A percentile compares a stretch with the other conserved stretches of the same genome.
phyloP scores from a whole-genome alignment of 192 early-diverging fungal genomes.

The Coemansia sp. region DNA sequence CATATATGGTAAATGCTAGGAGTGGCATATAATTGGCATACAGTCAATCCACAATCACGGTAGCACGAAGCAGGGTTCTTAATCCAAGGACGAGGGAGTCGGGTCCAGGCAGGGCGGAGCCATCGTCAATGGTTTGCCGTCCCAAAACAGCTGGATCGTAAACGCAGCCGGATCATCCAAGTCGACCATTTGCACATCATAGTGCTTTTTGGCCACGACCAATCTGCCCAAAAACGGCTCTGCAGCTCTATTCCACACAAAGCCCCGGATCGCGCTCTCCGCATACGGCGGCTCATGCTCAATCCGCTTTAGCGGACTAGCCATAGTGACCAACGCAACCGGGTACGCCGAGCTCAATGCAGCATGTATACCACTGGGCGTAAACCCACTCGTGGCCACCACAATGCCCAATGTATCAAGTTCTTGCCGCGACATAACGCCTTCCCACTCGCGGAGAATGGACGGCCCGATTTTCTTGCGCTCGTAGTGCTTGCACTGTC shows the following conservation, averaged over 20 bases:
- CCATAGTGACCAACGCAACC: conserved; percentile 35
- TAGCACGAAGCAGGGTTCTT: too few species aligned
- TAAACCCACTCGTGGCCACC: conserved; percentile 40
- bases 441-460: conserved; percentile 49
- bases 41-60: too few species aligned
- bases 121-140: conserved; percentile 28
- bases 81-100: background rate
- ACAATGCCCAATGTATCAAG: conserved; percentile 34
- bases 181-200: conserved; percentile 25
- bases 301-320: background rate
- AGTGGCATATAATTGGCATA: too few species aligned
- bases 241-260: conserved; percentile 48
- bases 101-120: background rate
- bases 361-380: conserved; percentile 19
- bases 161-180: conserved; percentile 30
- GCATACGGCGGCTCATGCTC: background rate
- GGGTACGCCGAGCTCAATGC: conserved; percentile 41
- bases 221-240: conserved; percentile 36
- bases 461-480: conserved; percentile 44
- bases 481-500: conserved; percentile 51
- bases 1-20: too few species aligned
- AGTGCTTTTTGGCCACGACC: conserved; percentile 42
- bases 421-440: conserved; percentile 47
- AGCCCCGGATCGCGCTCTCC: conserved; percentile 22
- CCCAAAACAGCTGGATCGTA: conserved; percentile 45